Evolutionary conservation across 768 basidiomycete species (phyloP).

Genomic region (Phallus indusiatus): DNA sequence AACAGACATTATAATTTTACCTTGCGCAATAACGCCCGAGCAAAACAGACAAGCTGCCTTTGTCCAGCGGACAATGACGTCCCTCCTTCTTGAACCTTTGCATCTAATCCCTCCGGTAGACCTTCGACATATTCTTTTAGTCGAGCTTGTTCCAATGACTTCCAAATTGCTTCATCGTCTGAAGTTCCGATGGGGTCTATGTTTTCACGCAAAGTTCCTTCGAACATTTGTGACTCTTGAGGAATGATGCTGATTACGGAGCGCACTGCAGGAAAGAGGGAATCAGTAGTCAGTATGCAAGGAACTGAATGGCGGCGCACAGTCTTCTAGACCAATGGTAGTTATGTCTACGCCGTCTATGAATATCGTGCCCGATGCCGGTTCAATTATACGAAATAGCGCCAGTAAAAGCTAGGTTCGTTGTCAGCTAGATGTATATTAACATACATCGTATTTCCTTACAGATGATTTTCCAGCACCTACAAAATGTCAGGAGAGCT

Average conservation of each 20-base stretch:
- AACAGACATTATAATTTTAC: constrained; percentile 22
- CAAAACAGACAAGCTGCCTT: constrained; percentile 81
- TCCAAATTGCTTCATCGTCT: constrained; percentile 80
- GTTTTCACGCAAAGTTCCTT: constrained; percentile 74
- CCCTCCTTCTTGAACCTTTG: constrained; percentile 68
- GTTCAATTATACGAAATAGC: constrained; percentile 71
- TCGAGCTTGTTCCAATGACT: constrained; percentile 68
- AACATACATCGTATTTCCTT: constrained; percentile 15
- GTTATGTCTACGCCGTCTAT: constrained; percentile 75
- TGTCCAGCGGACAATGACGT: constrained; percentile 80
- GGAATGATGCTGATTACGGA: constrained; percentile 81
- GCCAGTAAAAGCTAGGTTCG: constrained; percentile 48
- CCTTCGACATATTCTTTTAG: constrained; percentile 60
- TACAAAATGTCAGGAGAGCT: neutral
- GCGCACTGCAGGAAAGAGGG: constrained; percentile 43
- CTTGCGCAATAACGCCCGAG: constrained; percentile 73
- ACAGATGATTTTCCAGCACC: constrained; percentile 71
- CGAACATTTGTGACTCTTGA: constrained; percentile 51
- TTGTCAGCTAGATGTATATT: neutral
- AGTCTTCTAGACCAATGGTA: constrained; percentile 69
- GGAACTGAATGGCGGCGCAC: constrained; percentile 26
- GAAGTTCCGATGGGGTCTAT: constrained; percentile 77
- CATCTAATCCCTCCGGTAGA: constrained; percentile 60
- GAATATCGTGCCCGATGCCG: constrained; percentile 50
- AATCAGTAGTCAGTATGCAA: neutral